phyloP scores from a whole-genome alignment of 768 basidiomycete species.

The Mycena rosella region DNA sequence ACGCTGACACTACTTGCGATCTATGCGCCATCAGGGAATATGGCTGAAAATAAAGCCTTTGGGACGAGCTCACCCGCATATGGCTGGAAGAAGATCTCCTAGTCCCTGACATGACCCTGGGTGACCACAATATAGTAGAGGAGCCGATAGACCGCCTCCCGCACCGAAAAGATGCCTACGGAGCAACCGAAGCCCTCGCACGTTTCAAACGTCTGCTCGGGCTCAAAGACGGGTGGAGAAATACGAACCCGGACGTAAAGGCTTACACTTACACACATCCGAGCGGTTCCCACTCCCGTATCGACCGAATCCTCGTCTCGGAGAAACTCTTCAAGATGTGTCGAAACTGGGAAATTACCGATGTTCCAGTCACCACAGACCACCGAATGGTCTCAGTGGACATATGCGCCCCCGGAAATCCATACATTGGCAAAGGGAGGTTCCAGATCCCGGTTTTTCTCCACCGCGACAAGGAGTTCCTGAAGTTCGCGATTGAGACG shows the following conservation, averaged over 20 bases:
- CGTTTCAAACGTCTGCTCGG: slow-evolving; percentile 12
- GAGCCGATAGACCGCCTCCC: slow-evolving; percentile 26
- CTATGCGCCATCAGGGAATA: slow-evolving; percentile 36
- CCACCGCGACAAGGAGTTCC: slow-evolving; percentile 3
- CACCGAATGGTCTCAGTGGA: slow-evolving; percentile 18
- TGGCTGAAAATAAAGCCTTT: slow-evolving; percentile 18
- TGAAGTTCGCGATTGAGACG: not conserved
- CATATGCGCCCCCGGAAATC: slow-evolving; percentile 1
- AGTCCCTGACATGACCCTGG: slow-evolving; percentile 5
- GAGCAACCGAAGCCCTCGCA: not conserved
- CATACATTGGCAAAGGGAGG: slow-evolving; percentile 11
- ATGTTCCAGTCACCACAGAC: slow-evolving; percentile 5
- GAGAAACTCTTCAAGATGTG: not conserved
- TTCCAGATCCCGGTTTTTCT: slow-evolving; percentile 11
- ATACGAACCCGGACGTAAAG: not conserved
- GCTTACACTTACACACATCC: slow-evolving; percentile 10
- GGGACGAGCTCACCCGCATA: slow-evolving; percentile 7
- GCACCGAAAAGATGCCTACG: not conserved
- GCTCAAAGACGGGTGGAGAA: slow-evolving; percentile 27
- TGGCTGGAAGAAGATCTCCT: slow-evolving; percentile 15
- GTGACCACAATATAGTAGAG: slow-evolving; percentile 28
- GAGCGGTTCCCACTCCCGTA: not conserved
- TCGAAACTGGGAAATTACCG: slow-evolving; percentile 2
- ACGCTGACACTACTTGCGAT: slow-evolving; percentile 28
- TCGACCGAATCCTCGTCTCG: slow-evolving; percentile 12